Evolutionary conservation across 2,329 filamentous ascomycete genomes (phyloP).

Genomic region (Verticillium isaacii): DNA sequence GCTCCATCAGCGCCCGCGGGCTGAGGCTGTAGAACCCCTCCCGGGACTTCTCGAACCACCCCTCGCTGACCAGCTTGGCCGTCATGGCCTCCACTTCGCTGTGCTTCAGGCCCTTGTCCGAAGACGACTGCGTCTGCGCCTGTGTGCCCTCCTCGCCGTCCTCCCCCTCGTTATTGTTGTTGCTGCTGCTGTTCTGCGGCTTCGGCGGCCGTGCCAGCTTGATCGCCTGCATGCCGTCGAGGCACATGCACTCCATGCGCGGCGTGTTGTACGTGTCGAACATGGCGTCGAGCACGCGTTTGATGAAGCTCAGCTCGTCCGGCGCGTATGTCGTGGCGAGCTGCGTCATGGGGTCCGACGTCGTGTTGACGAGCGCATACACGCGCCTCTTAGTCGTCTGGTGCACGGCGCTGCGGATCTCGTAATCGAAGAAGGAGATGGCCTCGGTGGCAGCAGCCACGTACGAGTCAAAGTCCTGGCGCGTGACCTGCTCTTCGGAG

Average conservation of each 20-base stretch:
- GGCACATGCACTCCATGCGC: slow-evolving; percentile 76
- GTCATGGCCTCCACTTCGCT: slow-evolving; percentile 73
- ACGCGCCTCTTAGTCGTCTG: slow-evolving; percentile 64
- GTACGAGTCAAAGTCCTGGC: slow-evolving; percentile 63
- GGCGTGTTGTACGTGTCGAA: slow-evolving; percentile 83
- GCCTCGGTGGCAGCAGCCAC: slow-evolving; percentile 66
- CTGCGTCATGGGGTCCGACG: slow-evolving; percentile 79
- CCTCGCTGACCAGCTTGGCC: slow-evolving; percentile 65
- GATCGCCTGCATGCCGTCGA: slow-evolving; percentile 74
- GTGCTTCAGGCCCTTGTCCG: slow-evolving; percentile 61
- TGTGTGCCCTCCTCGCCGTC: slow-evolving; percentile 29
- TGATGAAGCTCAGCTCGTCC: slow-evolving; percentile 87
- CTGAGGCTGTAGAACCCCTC: slow-evolving; percentile 72
- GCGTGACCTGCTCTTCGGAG: slow-evolving; percentile 58
- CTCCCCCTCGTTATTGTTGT: slow-evolving; percentile 12
- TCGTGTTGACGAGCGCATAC: slow-evolving; percentile 83
- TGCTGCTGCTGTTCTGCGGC: slow-evolving; percentile 26
- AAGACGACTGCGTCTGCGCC: slow-evolving; percentile 24
- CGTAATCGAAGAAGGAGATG: slow-evolving; percentile 77
- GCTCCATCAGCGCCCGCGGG: slow-evolving; percentile 76
- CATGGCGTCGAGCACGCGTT: slow-evolving; percentile 83
- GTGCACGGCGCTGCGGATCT: slow-evolving; percentile 71
- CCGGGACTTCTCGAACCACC: slow-evolving; percentile 76
- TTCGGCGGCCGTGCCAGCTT: slow-evolving; percentile 54
- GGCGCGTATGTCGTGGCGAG: slow-evolving; percentile 74